These are phyloP conservation scores for Avena insularis DNA, from an alignment of 176 grass and related monocot genomes.

Conservation along the genomic window DNA sequence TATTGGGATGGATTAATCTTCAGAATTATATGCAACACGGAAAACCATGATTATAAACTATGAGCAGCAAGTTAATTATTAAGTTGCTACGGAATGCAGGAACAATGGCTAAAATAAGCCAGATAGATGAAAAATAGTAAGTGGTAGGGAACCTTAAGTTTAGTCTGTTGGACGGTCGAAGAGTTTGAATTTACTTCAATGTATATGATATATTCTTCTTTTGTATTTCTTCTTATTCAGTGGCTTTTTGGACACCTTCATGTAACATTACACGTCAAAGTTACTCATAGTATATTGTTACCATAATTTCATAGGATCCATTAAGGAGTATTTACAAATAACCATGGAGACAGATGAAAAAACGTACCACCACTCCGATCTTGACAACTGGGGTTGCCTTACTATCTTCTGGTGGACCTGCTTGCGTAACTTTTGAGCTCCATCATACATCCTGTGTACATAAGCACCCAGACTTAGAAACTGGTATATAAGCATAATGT, in stretches of 20 bases:
- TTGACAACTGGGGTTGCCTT: constrained; percentile 71
- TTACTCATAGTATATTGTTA: constrained; percentile 7
- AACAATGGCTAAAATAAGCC: constrained; percentile 23
- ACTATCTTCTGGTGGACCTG: constrained; percentile 54
- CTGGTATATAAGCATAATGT: no score
- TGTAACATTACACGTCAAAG: constrained; percentile 20
- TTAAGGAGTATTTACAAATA: constrained; percentile 6
- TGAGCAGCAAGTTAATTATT: no score
- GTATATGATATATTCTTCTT: constrained; percentile 90
- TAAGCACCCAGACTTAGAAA: no score
- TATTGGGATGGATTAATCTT: no score
- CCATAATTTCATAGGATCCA: background rate
- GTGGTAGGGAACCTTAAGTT: constrained; percentile 74
- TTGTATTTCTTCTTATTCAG: constrained; percentile 96
- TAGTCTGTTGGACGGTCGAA: constrained; percentile 93
- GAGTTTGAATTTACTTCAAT: constrained; percentile 65
- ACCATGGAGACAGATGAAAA: constrained; percentile 7
- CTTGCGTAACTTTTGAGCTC: constrained; percentile 51
- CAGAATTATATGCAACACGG: no score
- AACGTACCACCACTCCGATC: constrained; percentile 93
- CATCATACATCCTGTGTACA: constrained; percentile 66
- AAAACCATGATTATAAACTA: no score
- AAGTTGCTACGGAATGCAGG: no score
- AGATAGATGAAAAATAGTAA: constrained; percentile 30
- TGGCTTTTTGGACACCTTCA: constrained; percentile 90